Base-by-base conservation (phyloP, 2,329 filamentous ascomycete species). In the Thelonectria olida region DNA sequence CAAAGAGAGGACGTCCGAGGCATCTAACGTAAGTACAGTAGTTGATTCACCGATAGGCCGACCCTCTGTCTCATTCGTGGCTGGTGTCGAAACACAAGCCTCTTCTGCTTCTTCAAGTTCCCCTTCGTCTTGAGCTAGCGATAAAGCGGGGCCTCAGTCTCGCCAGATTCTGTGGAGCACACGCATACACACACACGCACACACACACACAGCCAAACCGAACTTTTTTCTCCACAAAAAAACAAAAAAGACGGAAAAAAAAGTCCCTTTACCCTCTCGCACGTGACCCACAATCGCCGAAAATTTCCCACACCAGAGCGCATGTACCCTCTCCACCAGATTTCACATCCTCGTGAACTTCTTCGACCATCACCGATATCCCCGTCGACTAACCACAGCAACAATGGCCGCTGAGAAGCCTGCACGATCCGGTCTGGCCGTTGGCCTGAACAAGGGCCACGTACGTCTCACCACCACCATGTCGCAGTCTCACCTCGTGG, bases 401-500 rank as follows among this genome's bases (percentile, higher is more conserved):
- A 79, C 75, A 76, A 89, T 88, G 86, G 85, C 85, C 74, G 85
- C 85, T 80, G 85, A 88, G 81, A 78, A 82, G 65, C 80, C 83
- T 73, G 81, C 82, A 75, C 83, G 82, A 74, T 81, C 80, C 80
- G 87, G 86, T 79, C 79, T 89, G 73, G 80, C 83, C 80, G 80
- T 85, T 75, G 87, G 87, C 78, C 78, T 84, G 75, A 89, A 89
- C 85, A 85, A 83, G 73, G 85, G 87, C 79, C 82, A 88, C 83
- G 87, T 89, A 89, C 81, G 84, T 81, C 66, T 71, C 28, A 60
- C 47, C 62, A 34, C 28, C 28, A 31, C 31, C 41, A 61, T 73
- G 75, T 77, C 76, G 76, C 78, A 79, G 84, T 90, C 87, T 90
- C 87, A 89, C 86, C 87, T 90, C 87, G 85, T 89, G 87, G 87